Evolutionary conservation across 257 asterid species (phyloP), one percentile per base, ranked within the genome.

Genomic region (Nicotiana paniculata): DNA sequence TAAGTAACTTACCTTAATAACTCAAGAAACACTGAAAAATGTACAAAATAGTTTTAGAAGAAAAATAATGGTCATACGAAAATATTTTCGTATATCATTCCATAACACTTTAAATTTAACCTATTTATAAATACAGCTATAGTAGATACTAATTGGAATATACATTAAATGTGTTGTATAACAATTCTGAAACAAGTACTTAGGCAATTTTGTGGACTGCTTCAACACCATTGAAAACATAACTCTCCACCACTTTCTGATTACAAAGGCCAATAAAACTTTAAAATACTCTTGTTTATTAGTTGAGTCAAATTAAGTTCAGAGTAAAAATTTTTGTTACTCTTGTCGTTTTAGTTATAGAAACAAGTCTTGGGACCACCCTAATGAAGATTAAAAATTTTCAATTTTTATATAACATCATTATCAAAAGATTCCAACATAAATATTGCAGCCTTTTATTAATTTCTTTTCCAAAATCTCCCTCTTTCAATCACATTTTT

Each of bases 371-470:
- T 72, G 79, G 78, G 79, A 72, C 79, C 79, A 46, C 15, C 30
- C 32, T 48, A 32, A 46, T 46, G 57, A 72, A 72, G 79, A 72
- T 13, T 72, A 12, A 37, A 48, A 24, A 24, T 46, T 46, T 35
- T 24, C 61, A 24, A 13, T 72, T 24, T 72, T 46, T 46, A 24
- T 46, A 15, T 43, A 9, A 43, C 15, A 72, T 72, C 61, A 72
- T 46, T 72, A 32, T 72, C 61, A 72, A 46, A 46, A 72, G 79
- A 72, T 72, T 46, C 79, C 79, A 46, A 72, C 61, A 46, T 72
- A 46, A 70, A 72, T 4, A 70, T 43, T 70, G 61, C 79, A 72
- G 28, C 15, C 15, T 72, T 72, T 46, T 46, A 48, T 32, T 32
- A 32, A 32, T 24, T 2, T 72, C 2, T 43, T 6, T 46, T 16